Base-by-base conservation (phyloP, 1,284 basidiomycete genomes). In the Exobasidium rhododendri region DNA sequence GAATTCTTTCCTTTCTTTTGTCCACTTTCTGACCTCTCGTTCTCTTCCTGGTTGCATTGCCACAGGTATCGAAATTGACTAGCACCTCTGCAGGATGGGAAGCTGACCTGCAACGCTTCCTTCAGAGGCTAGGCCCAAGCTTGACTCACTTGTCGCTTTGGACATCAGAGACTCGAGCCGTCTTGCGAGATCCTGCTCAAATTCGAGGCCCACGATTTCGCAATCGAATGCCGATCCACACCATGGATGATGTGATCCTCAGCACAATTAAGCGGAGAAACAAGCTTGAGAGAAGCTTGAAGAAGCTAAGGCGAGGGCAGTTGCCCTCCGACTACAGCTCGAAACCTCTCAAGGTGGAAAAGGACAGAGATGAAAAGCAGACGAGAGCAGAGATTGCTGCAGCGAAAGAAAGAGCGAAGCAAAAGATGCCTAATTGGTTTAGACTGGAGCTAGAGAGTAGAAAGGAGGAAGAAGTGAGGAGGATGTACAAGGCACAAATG, bases 21-120 rank as follows among this genome's bases (percentile, higher is more conserved):
- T 40, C 35, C 7, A 40, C 17, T 40, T 7, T 10, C 7, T 40
- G 17, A 40, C 7, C 35, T 40, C 35, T 40, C 7, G 17, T 40
- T 7, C 17, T 10, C 17, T 40, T 40, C 7, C 7, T 10, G 7
- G 17, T 17, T 40, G 7, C 10, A 10, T 49, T 76, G 5, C 71
- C 74, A 53, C 73, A 78, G 31, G 74, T 69, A 61, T 76, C 77
- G 13, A 65, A 69, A 6, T 57, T 77, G 17, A 77, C 75, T 2
- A 64, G 70, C 10, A 68, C 65, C 22, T 75, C 74, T 2, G 72
- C 75, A 1, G 77, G 77, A 26, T 79, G 77, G 77, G 77, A 79
- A 43, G 62, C 71, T 26, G 74, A 76, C 35, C 58, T 79, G 44
- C 61, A 77, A 14, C 65, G 75, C 1, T 56, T 78, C 22, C 60